Conservation (phyloP, 441 rosid species). For the Pelargonium australe region DNA sequence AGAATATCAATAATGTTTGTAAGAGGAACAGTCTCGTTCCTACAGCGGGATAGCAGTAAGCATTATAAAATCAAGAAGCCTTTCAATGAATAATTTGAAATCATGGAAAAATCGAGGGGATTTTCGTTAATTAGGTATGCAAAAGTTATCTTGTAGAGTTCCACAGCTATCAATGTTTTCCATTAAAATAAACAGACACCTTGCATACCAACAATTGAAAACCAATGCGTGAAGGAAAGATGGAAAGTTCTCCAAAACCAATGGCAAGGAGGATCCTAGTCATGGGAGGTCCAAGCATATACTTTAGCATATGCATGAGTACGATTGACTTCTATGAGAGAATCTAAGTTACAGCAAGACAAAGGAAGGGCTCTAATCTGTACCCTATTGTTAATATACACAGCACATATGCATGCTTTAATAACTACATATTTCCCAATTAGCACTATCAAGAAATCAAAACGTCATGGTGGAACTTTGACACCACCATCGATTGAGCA, state of each 20-base stretch:
- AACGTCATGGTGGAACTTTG: not conserved
- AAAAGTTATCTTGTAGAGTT: not conserved
- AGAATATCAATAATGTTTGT: not conserved
- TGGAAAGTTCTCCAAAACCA: not conserved
- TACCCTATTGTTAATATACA: not conserved
- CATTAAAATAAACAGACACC: not conserved
- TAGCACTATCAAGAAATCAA: not conserved
- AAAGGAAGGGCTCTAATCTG: not conserved
- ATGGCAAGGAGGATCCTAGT: not conserved
- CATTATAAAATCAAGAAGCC: not conserved
- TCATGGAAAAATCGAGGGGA: not conserved
- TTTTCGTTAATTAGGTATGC: not conserved
- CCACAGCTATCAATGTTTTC: not conserved
- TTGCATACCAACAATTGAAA: not conserved
- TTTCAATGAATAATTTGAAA: not conserved
- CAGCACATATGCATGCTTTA: not conserved
- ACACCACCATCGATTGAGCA: not conserved
- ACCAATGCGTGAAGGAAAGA: not conserved
- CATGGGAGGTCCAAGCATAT: not conserved
- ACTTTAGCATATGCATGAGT: not conserved
- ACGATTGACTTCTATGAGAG: not conserved
- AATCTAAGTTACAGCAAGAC: not conserved
- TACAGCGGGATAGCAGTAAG: not conserved
- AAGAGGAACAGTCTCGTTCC: constrained; percentile 3
- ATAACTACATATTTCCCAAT: not conserved